A percentile compares a stretch with the other conserved stretches of the same genome.
Conservation (phyloP, 2,329 filamentous ascomycete species). For the Alternaria sp. region DNA sequence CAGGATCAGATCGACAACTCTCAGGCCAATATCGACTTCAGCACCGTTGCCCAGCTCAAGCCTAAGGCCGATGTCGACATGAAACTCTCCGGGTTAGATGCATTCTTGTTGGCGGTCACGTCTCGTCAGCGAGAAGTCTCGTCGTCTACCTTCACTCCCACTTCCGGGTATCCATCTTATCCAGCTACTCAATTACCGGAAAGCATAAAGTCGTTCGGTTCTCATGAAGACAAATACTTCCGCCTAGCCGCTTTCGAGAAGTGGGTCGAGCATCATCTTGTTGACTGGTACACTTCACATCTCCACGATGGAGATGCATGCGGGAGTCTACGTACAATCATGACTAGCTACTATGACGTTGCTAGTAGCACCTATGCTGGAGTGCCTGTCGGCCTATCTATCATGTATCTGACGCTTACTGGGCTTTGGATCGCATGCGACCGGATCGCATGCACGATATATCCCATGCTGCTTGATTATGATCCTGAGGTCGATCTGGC, state of each 20-base stretch:
- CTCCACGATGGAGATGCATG: constrained; percentile 34
- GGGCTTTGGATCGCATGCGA: constrained; percentile 68
- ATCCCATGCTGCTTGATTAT: constrained; percentile 57
- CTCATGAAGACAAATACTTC: constrained; percentile 23
- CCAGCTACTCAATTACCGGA: constrained; percentile 10
- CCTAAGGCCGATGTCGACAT: constrained; percentile 27
- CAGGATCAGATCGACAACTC: background rate
- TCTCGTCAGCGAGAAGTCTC: background rate
- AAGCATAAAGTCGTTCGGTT: background rate
- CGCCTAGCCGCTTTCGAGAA: constrained; percentile 58
- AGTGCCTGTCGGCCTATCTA: constrained; percentile 57
- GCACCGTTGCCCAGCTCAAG: constrained; percentile 10
- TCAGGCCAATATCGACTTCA: constrained; percentile 4
- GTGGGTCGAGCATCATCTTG: constrained; percentile 56
- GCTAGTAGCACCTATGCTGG: constrained; percentile 42
- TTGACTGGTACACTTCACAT: constrained; percentile 48
- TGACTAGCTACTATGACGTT: constrained; percentile 21
- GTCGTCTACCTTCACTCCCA: constrained; percentile 18
- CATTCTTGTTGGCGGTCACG: constrained; percentile 18
- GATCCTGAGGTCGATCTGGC: constrained; percentile 51
- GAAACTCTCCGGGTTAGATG: constrained; percentile 20
- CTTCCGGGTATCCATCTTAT: constrained; percentile 12
- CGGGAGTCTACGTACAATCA: constrained; percentile 10
- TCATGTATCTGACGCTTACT: constrained; percentile 63
- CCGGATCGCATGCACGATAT: constrained; percentile 48